These are phyloP conservation scores for Rhynchospora pubera DNA, from an alignment of 176 grass and related monocot genomes.

Conservation along the genomic window DNA sequence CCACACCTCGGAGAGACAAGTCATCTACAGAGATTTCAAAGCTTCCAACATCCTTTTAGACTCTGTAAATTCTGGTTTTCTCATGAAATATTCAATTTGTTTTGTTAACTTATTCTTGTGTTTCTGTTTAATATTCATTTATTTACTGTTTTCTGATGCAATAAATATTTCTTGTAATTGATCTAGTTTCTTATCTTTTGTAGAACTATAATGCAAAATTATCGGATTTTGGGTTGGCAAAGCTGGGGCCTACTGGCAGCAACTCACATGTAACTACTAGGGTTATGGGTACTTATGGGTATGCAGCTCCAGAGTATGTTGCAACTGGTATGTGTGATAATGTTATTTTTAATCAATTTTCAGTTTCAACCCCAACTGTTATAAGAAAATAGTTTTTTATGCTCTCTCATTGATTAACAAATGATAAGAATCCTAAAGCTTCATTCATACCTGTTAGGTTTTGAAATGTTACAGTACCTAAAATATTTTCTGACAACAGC, in stretches of 20 bases:
- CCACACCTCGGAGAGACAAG: constrained; percentile 29
- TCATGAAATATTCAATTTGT: not conserved
- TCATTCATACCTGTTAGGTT: not conserved
- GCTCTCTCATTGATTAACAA: not conserved
- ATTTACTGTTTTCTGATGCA: not conserved
- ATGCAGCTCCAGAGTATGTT: constrained; percentile 85
- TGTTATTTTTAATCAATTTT: not conserved
- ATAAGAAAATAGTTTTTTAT: not conserved
- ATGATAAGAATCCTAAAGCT: not conserved
- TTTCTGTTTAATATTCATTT: not conserved
- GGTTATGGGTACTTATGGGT: constrained; percentile 89
- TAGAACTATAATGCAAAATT: constrained; percentile 84
- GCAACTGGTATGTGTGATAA: constrained; percentile 63
- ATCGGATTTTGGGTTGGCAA: constrained; percentile 92
- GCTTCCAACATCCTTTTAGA: constrained; percentile 36
- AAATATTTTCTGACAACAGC: not conserved
- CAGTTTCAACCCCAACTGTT: not conserved
- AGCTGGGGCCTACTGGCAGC: constrained; percentile 69
- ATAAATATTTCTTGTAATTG: not conserved
- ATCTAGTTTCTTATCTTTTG: not conserved
- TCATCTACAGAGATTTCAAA: constrained; percentile 37
- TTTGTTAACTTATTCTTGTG: not conserved
- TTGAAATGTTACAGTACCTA: not conserved
- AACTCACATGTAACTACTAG: constrained; percentile 83
- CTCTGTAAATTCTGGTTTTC: constrained; percentile 12